Evolutionary conservation across 2,329 filamentous ascomycete genomes (phyloP), one percentile per base, ranked within the genome.

Genomic region (Talaromyces sp.): DNA sequence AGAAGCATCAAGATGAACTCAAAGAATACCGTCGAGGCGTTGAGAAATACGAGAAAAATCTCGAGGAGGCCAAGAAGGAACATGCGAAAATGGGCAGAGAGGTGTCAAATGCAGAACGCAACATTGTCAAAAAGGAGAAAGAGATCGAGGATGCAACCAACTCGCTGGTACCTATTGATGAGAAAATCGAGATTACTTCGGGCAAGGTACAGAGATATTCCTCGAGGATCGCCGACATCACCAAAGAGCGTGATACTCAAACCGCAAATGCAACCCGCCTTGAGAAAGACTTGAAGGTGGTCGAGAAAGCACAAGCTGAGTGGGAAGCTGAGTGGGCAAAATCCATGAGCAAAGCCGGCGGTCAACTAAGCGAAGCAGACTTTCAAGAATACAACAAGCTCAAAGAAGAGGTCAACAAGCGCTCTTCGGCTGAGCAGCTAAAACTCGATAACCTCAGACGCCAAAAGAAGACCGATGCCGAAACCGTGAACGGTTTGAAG

Each of bases 1-100:
- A 93, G 67, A 91, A 89, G 65, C 91, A 97, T 66, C 92, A 97
- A 67, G 91, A 96, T 69, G 92, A 97, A 65, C 80, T 99, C 19
- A 96, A 96, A 71, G 93, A 97, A 72, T 89, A 91, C 70, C 87
- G 89, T 54, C 89, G 94, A 50, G 91, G 90, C 36, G 87, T 97
- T 19, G 89, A 95, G 67, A 86, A 89, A 57, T 96, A 89, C 64
- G 89, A 96, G 67, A 83, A 83, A 63, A 85, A 83, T 59, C 83
- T 97, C 4, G 90, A 96, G 55, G 83, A 86, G 28, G 91, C 93
- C 15, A 88, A 89, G 64, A 87, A 86, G 65, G 89, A 93, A n/a
- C 91, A 97, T 67, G 83, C 87, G 3, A 84, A 88, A 59, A 87
- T 89, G 31, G 84, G 84, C 37, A 86, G 88, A 62, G 87, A 92